A percentile compares a stretch with the other conserved stretches of the same genome.
Conservation (phyloP, 2,329 filamentous ascomycete species). For the Alternaria sp. region DNA sequence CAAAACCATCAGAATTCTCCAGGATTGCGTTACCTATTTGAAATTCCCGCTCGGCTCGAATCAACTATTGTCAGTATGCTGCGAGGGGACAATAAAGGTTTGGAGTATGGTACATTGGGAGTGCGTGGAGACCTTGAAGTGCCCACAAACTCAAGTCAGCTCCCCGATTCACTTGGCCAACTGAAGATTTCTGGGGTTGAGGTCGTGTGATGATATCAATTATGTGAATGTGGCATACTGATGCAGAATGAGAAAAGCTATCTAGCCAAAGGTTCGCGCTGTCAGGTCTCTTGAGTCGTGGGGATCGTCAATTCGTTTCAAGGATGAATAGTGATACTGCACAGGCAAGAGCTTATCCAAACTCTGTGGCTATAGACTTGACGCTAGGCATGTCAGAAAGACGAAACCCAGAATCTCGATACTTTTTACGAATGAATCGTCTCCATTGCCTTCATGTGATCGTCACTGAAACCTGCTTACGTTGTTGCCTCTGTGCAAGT, state of each 20-base stretch:
- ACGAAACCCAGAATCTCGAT: no score
- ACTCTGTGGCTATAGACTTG: not conserved
- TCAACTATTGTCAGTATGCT: not conserved
- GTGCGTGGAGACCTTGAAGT: not conserved
- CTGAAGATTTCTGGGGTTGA: not conserved
- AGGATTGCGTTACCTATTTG: not conserved
- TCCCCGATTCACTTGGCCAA: not conserved
- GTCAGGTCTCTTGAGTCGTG: no score
- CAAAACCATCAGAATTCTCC: constrained; percentile 9
- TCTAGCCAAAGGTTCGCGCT: no score
- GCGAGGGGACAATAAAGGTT: constrained; percentile 1
- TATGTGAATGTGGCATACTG: not conserved
- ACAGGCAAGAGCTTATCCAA: no score
- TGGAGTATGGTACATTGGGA: not conserved
- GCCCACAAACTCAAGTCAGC: not conserved
- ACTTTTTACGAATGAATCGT: no score
- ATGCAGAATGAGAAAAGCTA: not conserved
- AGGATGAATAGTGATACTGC: not conserved
- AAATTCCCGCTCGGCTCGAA: not conserved
- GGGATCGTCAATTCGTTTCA: not conserved
- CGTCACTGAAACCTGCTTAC: no score
- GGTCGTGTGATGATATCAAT: not conserved
- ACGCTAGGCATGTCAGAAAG: no score
- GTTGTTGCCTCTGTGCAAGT: no score
- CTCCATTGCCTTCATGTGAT: no score